Evolutionary conservation across 345 rosid species (phyloP).

Genomic region (Acer yangbiense): DNA sequence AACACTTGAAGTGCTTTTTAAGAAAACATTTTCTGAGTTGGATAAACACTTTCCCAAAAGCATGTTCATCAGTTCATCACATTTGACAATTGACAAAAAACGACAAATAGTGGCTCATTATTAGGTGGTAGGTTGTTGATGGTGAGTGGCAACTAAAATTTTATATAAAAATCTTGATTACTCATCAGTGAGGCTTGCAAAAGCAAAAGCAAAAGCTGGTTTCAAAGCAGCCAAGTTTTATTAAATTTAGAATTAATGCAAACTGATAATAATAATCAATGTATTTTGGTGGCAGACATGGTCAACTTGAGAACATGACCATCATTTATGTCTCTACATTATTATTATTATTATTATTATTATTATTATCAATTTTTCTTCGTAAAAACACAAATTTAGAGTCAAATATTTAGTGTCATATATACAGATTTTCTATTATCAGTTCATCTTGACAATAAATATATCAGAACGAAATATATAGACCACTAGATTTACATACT

Average conservation of each 20-base stretch:
- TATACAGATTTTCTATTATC: too few species aligned
- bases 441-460: too few species aligned
- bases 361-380: too few species aligned
- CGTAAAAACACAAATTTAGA: too few species aligned
- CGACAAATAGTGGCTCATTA: background rate
- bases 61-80: background rate
- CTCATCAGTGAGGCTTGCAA: background rate
- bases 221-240: background rate
- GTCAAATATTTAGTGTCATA: too few species aligned
- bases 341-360: background rate
- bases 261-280: background rate
- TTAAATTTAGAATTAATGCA: background rate
- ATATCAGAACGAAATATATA: too few species aligned
- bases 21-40: background rate
- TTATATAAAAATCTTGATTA: background rate
- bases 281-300: background rate
- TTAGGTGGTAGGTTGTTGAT: constrained; percentile 13
- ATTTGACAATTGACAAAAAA: background rate
- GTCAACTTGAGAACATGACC: constrained; percentile 2
- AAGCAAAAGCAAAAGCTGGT: background rate
- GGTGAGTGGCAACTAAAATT: background rate
- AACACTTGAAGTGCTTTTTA: background rate
- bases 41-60: too few species aligned
- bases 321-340: background rate
- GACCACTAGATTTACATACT: too few species aligned